phyloP scores from a whole-genome alignment of 2,329 filamentous ascomycete genomes.

The Penicillium glabrum region DNA sequence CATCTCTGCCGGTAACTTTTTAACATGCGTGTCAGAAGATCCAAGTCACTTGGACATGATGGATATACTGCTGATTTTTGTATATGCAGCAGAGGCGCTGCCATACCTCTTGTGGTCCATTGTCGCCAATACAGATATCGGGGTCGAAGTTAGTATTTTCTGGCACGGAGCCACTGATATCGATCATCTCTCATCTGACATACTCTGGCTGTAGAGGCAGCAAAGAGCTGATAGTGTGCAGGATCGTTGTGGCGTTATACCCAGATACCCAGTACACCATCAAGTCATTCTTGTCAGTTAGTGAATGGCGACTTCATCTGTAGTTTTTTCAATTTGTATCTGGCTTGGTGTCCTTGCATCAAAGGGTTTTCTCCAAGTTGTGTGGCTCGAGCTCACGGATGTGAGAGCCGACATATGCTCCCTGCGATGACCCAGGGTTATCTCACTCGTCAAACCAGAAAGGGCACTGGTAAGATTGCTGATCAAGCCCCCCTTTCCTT shows the following conservation, averaged over 20 bases:
- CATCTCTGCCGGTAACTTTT: neutral
- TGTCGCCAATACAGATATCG: neutral
- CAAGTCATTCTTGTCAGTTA: neutral
- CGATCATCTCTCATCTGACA: neutral
- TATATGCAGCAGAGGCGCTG: neutral
- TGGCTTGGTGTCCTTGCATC: neutral
- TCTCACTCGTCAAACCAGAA: neutral
- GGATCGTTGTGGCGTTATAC: neutral
- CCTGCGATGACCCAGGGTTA: neutral
- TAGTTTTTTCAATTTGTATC: neutral
- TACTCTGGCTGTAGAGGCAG: neutral
- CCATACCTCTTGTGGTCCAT: neutral
- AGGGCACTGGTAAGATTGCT: neutral
- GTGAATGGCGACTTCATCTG: neutral
- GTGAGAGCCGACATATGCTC: neutral
- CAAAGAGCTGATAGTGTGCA: neutral
- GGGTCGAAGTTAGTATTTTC: neutral
- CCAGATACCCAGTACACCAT: neutral
- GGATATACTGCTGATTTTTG: neutral
- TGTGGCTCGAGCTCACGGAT: neutral
- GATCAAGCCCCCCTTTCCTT: neutral
- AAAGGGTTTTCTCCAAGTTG: neutral
- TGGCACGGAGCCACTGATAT: neutral
- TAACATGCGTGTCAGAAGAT: neutral
- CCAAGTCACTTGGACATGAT: neutral